Percentiles rank a stretch among this genome's conserved stretches.
These are phyloP conservation scores for Metschnikowia baotianmanensis DNA, from an alignment of 805 yeast genomes.

Conservation along the genomic window DNA sequence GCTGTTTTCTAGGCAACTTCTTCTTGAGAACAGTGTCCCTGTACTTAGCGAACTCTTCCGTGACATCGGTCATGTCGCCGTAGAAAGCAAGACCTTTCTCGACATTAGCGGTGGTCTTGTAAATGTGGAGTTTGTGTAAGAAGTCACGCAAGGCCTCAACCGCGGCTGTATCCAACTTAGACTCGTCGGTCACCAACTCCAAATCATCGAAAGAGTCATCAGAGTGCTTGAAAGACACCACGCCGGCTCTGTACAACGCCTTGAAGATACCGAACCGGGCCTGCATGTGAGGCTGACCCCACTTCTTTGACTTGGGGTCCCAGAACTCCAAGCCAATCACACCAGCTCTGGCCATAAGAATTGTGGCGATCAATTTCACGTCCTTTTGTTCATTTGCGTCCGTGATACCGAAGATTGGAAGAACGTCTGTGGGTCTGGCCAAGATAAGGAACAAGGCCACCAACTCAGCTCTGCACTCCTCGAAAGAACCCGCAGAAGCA, in stretches of 20 bases:
- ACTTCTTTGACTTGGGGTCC: constrained; percentile 77
- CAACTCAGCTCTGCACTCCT: constrained; percentile 90
- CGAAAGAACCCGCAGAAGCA: constrained; percentile 78
- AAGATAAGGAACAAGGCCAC: constrained; percentile 81
- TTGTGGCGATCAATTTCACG: constrained; percentile 62
- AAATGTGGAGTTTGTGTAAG: constrained; percentile 69
- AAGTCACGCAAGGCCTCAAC: constrained; percentile 71
- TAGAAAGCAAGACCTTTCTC: constrained; percentile 63
- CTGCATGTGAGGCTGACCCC: constrained; percentile 97
- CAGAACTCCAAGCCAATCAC: constrained; percentile 78
- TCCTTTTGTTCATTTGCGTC: constrained; percentile 58
- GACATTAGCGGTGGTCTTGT: constrained; percentile 75
- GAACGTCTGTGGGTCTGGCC: constrained; percentile 54
- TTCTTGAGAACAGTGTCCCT: constrained; percentile 67
- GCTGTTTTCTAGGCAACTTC: constrained; percentile 80
- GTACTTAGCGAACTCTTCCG: constrained; percentile 58
- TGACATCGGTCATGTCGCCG: constrained; percentile 64
- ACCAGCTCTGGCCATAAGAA: constrained; percentile 89
- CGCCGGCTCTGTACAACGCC: constrained; percentile 65
- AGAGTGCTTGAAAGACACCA: constrained; percentile 52
- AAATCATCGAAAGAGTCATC: constrained; percentile 57
- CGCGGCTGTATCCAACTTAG: constrained; percentile 66
- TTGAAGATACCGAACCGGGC: constrained; percentile 85
- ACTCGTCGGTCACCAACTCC: constrained; percentile 54
- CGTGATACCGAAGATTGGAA: constrained; percentile 70